These are phyloP conservation scores for Pseudoturritis turrita DNA, from an alignment of 345 rosid species.

Conservation along the genomic window DNA sequence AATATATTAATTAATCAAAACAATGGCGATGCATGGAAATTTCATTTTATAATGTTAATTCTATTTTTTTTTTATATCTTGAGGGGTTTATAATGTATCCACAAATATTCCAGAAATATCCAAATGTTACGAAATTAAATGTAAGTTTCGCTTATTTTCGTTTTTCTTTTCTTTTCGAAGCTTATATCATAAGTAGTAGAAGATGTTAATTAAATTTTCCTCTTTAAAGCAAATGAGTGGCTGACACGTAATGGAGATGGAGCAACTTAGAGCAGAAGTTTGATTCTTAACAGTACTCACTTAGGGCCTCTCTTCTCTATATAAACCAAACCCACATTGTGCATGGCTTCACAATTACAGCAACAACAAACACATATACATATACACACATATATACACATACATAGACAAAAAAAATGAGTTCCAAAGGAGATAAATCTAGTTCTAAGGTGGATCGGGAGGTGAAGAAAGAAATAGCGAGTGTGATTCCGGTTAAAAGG, in stretches of 20 bases:
- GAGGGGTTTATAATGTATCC: not conserved
- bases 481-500: conserved; percentile 29
- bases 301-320: not conserved
- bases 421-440: conserved; percentile 9
- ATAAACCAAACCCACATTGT: not conserved
- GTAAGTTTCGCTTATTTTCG: not conserved
- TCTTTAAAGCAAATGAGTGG: not conserved
- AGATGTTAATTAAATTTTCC: not conserved
- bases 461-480: conserved; percentile 19
- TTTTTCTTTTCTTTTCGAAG: not conserved
- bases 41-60: not conserved
- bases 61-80: not conserved
- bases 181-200: not conserved
- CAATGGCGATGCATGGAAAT: not conserved
- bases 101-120: not conserved
- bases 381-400: not conserved
- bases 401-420: conserved; percentile 9
- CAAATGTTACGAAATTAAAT: not conserved
- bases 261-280: not conserved
- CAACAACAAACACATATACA: not conserved
- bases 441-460: not conserved
- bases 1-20: not conserved
- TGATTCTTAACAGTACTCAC: not conserved
- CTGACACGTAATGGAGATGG: conserved; percentile 8
- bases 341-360: not conserved